Evolutionary conservation across 345 rosid species (phyloP).

Genomic region (Leavenworthia alabamica): DNA sequence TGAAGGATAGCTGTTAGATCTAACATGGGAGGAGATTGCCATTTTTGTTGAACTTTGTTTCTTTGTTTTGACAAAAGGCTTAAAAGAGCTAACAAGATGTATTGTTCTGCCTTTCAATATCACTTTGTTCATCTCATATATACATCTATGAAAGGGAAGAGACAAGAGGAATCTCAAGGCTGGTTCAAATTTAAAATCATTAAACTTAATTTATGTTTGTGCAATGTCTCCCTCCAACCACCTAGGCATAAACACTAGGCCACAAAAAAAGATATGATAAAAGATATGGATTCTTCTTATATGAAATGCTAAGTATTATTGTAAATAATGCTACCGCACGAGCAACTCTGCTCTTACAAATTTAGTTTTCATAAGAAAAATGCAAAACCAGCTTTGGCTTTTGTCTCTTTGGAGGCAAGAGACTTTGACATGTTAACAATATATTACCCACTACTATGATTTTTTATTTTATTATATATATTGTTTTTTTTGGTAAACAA

Average conservation of each 20-base stretch:
- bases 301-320: neutral
- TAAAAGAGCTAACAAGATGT: neutral
- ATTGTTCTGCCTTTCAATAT: constrained; percentile 7
- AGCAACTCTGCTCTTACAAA: constrained; percentile 1
- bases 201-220: neutral
- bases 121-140: neutral
- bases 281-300: neutral
- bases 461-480: neutral
- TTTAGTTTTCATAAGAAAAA: neutral
- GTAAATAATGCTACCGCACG: constrained; percentile 13
- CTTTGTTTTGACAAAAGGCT: constrained; percentile 1
- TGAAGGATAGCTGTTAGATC: constrained; percentile 45
- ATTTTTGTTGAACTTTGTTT: constrained; percentile 19
- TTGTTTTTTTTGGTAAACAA: too few species aligned
- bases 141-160: neutral
- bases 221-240: constrained; percentile 24
- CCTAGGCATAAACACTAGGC: neutral
- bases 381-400: neutral
- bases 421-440: constrained; percentile 5
- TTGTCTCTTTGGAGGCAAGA: neutral
- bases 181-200: neutral
- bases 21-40: constrained; percentile 35
- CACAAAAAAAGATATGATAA: neutral
- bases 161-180: constrained; percentile 22
- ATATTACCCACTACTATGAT: neutral